These are phyloP conservation scores for Phaffia australis DNA, from an alignment of 768 basidiomycete species.

Conservation along the genomic window DNA sequence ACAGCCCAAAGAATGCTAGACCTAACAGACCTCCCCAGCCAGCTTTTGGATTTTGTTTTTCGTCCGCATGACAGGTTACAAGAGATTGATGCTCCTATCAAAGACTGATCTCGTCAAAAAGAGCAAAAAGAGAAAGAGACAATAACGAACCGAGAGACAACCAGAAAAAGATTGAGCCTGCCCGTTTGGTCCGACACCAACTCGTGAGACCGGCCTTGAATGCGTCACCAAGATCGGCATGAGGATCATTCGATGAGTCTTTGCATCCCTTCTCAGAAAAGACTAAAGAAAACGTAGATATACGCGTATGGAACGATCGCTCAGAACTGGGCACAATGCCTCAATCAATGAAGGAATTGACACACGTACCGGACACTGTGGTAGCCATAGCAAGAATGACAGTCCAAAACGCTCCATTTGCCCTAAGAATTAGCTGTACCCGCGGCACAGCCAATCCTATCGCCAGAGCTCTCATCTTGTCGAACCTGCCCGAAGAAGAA, in stretches of 20 bases:
- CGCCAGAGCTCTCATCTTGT: constrained; percentile 64
- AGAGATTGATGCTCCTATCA: neutral
- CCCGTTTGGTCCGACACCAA: constrained; percentile 90
- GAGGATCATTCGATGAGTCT: constrained; percentile 66
- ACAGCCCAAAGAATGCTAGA: constrained; percentile 64
- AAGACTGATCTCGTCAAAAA: neutral
- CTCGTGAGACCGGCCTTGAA: constrained; percentile 60
- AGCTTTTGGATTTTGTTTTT: constrained; percentile 39
- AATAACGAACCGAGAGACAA: constrained; percentile 54
- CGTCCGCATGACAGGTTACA: constrained; percentile 24
- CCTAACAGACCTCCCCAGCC: constrained; percentile 64
- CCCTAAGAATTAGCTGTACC: constrained; percentile 70
- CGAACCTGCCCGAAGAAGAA: constrained; percentile 60
- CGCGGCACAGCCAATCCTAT: constrained; percentile 71
- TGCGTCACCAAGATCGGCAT: constrained; percentile 51
- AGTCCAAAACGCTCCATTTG: constrained; percentile 53
- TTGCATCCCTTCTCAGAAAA: constrained; percentile 89
- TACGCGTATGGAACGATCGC: neutral
- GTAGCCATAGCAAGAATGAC: constrained; percentile 65
- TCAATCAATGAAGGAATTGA: constrained; percentile 26
- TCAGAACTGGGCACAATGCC: constrained; percentile 13
- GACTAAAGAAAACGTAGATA: constrained; percentile 40
- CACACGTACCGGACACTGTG: constrained; percentile 35
- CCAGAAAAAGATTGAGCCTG: constrained; percentile 83
- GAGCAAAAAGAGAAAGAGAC: neutral